Evolutionary conservation across 495 filamentous ascomycete species (phyloP), one percentile per base, ranked within the genome.

Genomic region (Penicillium diatomitis): DNA sequence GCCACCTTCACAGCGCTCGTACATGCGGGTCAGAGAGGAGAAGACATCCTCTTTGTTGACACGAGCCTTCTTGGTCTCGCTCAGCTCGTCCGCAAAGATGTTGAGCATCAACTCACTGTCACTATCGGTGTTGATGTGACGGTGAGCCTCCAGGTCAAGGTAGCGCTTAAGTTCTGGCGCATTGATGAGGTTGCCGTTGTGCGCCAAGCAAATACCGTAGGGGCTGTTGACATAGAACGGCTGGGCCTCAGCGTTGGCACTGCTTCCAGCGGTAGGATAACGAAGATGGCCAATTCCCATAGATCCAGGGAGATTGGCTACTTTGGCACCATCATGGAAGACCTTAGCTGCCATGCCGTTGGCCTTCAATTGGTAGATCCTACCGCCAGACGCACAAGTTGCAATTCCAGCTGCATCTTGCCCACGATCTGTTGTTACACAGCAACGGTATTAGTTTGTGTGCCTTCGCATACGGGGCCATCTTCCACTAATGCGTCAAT

Each of bases 31-130:
- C 49, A 95, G 69, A 34, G 82, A 78, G 45, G 79, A 82, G 66
- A 97, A 96, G 58, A 96, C 78, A 67, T 98, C 92, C 41, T 90
- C 84, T 44, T 80, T 75, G 69, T 96, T 96, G 41, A 94, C 90
- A 71, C 92, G 87, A 30, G 90, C 87, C 69, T 98, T 97, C 54
- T 88, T 88, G n/a, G 88, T 95, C 65, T 95, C 87, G 50, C 91
- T 90, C 39, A 98, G 77, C 64, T 91, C 91, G 65, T 88, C 86
- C 10, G 92, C 92, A 54, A 96, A 95, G 52, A 96, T 79, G 64
- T 97, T 98, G 42, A 98, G 75, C 82, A 96, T 94, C 47, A 94
- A 67, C 73, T 98, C 92, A 57, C 85, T 90, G 65, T 98, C 92
- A 47, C 84, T 90, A 50, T 97, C 90, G 29, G 92, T 95, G 70